Evolutionary conservation across 2,329 filamentous ascomycete species (phyloP).

Genomic region (Ilyonectria sp.): DNA sequence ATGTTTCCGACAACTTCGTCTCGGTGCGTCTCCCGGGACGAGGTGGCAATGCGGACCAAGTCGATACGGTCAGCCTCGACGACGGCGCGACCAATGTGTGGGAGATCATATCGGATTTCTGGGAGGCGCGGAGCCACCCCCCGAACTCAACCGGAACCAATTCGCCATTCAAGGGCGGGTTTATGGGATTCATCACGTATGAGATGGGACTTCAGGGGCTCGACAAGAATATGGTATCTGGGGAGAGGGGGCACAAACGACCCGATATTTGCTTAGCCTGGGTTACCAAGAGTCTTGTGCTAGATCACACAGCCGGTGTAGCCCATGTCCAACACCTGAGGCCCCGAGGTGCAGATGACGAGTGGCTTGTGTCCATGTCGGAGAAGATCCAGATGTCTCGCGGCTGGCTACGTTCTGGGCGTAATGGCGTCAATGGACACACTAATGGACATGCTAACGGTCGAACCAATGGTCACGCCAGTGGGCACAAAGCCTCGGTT

Average conservation of each 20-base stretch:
- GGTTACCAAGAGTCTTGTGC: conserved; percentile 82
- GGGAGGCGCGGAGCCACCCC: conserved; percentile 49
- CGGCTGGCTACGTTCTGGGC: conserved; percentile 44
- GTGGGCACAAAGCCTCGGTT: neutral
- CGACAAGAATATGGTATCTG: conserved; percentile 48
- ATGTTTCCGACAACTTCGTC: conserved; percentile 61
- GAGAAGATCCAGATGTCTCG: conserved; percentile 51
- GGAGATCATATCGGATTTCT: conserved; percentile 66
- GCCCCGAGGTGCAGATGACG: conserved; percentile 44
- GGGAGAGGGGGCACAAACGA: conserved; percentile 56
- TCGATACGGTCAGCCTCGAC: conserved; percentile 40
- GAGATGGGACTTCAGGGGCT: conserved; percentile 77
- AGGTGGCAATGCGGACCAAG: conserved; percentile 11
- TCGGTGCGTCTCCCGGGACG: conserved; percentile 46
- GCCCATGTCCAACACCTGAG: conserved; percentile 73
- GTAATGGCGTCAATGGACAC: conserved; percentile 26
- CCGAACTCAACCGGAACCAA: conserved; percentile 34
- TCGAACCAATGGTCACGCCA: neutral
- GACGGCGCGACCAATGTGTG: conserved; percentile 59
- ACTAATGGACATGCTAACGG: conserved; percentile 31
- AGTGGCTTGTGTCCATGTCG: conserved; percentile 52
- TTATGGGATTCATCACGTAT: conserved; percentile 89
- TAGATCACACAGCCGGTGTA: conserved; percentile 77
- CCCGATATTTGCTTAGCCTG: conserved; percentile 85
- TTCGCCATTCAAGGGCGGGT: conserved; percentile 82